Percentiles rank a stretch among this genome's conserved stretches.
Evolutionary conservation across 768 basidiomycete genomes (phyloP).

Genomic region (Boletus insuetus): DNA sequence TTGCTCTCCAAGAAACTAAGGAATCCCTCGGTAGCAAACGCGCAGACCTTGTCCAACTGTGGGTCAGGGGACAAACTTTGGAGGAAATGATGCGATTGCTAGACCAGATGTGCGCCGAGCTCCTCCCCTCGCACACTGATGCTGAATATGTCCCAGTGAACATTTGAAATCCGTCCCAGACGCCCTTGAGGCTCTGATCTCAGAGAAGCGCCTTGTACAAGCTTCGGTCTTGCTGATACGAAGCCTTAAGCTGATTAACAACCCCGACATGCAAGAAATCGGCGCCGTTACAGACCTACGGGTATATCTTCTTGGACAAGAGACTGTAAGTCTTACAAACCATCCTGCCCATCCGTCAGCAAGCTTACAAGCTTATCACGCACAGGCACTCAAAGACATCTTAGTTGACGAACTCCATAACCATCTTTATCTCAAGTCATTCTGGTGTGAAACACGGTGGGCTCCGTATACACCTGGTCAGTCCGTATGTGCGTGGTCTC

Average conservation of each 20-base stretch:
- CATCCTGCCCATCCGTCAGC: not conserved
- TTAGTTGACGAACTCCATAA: slow-evolving; percentile 93
- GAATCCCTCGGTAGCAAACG: slow-evolving; percentile 78
- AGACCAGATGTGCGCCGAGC: slow-evolving; percentile 78
- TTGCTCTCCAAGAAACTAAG: slow-evolving; percentile 72
- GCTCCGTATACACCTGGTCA: slow-evolving; percentile 79
- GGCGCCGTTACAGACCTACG: slow-evolving; percentile 91
- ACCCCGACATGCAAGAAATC: slow-evolving; percentile 89
- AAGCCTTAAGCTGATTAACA: slow-evolving; percentile 87
- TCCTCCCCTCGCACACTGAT: slow-evolving; percentile 6
- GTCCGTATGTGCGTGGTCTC: slow-evolving; percentile 54
- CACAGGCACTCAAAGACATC: slow-evolving; percentile 86
- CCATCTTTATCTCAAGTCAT: slow-evolving; percentile 95
- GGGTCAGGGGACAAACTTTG: slow-evolving; percentile 84
- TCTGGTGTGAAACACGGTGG: slow-evolving; percentile 96
- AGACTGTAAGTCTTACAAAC: slow-evolving; percentile 56
- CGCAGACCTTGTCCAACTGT: slow-evolving; percentile 86
- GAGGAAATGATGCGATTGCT: slow-evolving; percentile 95
- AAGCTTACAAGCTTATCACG: slow-evolving; percentile 18
- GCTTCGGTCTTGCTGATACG: slow-evolving; percentile 85
- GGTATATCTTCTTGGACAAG: slow-evolving; percentile 80
- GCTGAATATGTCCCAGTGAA: slow-evolving; percentile 54
- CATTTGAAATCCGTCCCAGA: slow-evolving; percentile 89
- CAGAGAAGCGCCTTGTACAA: slow-evolving; percentile 89
- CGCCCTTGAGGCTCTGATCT: slow-evolving; percentile 87